These are phyloP conservation scores for Bacidia gigantensis DNA, from an alignment of 495 filamentous ascomycete genomes.

Conservation along the genomic window DNA sequence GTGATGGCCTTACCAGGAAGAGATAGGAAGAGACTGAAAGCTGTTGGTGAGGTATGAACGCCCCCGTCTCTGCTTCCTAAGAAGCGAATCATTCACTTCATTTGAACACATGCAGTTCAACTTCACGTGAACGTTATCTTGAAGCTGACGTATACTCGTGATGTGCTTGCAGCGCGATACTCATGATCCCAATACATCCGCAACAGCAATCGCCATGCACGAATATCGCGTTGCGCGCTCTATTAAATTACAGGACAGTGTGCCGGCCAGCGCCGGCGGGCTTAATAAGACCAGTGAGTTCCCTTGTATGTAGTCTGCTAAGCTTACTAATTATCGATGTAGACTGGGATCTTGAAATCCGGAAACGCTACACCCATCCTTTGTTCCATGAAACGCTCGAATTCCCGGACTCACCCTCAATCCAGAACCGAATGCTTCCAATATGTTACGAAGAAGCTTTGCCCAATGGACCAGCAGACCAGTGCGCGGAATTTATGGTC, in stretches of 20 bases:
- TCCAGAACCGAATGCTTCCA: slow-evolving; percentile 76
- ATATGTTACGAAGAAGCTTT: slow-evolving; percentile 91
- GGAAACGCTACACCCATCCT: slow-evolving; percentile 79
- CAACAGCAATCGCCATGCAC: slow-evolving; percentile 45
- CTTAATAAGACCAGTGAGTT: slow-evolving; percentile 73
- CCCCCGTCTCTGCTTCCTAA: not conserved
- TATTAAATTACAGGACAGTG: slow-evolving; percentile 52
- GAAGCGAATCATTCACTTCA: not conserved
- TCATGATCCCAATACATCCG: slow-evolving; percentile 32
- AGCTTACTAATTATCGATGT: too few species aligned
- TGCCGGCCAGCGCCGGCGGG: slow-evolving; percentile 69
- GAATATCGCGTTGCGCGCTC: slow-evolving; percentile 57
- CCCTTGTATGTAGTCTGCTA: too few species aligned
- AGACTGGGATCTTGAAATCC: slow-evolving; percentile 87
- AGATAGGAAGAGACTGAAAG: slow-evolving; percentile 79
- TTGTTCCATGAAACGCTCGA: slow-evolving; percentile 82
- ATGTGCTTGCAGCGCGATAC: slow-evolving; percentile 42
- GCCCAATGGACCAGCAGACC: slow-evolving; percentile 50
- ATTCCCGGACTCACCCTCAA: slow-evolving; percentile 70
- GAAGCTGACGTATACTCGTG: not conserved
- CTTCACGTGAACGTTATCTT: not conserved
- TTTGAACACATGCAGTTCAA: not conserved
- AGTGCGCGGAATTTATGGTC: slow-evolving; percentile 75
- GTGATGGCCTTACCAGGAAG: slow-evolving; percentile 82
- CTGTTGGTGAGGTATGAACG: slow-evolving; percentile 44